Evolutionary conservation across 2,329 filamentous ascomycete genomes (phyloP), one percentile per base, ranked within the genome.

Genomic region (Colletotrichum sp.): DNA sequence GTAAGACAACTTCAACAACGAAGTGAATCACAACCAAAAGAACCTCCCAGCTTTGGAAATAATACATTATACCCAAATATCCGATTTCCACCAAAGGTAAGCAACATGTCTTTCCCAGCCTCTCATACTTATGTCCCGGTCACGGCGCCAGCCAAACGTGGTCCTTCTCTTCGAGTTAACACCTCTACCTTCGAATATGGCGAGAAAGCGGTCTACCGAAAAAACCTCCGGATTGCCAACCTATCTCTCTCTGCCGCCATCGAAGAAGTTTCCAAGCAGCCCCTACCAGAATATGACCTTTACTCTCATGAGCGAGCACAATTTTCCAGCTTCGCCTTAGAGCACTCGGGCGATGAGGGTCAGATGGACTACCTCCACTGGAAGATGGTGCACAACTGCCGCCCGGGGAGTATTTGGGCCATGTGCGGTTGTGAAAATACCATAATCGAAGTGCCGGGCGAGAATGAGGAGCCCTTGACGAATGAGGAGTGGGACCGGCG

Each of bases 321-420:
- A 36, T 28, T 60, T 34, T 69, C 67, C 9, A n/a, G 55, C 12
- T 28, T 28, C 6, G 36, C 24, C 5, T 3, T 75, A 26, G 61
- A 75, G 21, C 68, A 39, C 10, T 73, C 73, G 4, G 73, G 73
- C 16, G 55, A 75, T 8, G 39, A 55, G 4, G 63, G 63, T 6
- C 10, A 21, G 5, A 64, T 72, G 9, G 73, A 73, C 28, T 75
- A 64, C 14, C 63, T 75, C 12, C 69, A 73, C 28, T 75, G 73
- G 69, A 34, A 36, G 6, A 24, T 52, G 34, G n/a, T 68, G 10
- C 69, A 72, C 30, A 39, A 24, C 28, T 24, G 61, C 18, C 68
- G 43, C 9, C 72, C 72, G 8, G 16, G 10, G 13, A 7, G 24
- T 30, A 21, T 16, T 6, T 66, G n/a, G 24, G 72, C 71, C 9